These are phyloP conservation scores for Phoma sp. DNA, from an alignment of 2,329 filamentous ascomycete species.

Conservation along the genomic window DNA sequence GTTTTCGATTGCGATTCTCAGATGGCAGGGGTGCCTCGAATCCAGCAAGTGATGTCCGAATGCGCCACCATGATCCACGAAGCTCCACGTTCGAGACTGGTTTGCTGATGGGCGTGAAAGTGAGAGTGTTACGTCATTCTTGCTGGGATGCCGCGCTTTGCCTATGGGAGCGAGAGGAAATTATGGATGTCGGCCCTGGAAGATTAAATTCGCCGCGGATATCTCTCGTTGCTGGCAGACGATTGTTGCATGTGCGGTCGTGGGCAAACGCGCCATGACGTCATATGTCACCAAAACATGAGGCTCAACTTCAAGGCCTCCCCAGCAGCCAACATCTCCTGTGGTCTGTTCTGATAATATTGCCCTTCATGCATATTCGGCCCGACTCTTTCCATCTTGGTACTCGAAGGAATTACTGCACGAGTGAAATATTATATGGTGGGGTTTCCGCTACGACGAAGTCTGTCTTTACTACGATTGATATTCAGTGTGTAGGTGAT, in stretches of 20 bases:
- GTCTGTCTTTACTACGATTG: too few species aligned
- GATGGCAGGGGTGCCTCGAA: constrained; percentile 8
- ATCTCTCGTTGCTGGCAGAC: too few species aligned
- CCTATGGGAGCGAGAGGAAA: too few species aligned
- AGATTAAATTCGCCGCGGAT: constrained; percentile 2
- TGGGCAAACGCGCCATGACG: constrained; percentile 27
- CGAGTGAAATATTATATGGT: too few species aligned
- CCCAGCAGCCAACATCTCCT: background rate
- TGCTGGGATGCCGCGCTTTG: background rate
- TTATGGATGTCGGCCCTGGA: background rate
- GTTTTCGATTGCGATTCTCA: constrained; percentile 6
- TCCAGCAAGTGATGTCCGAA: constrained; percentile 4
- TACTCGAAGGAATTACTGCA: background rate
- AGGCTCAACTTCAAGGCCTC: background rate
- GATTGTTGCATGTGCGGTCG: too few species aligned
- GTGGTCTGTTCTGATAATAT: background rate
- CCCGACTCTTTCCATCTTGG: background rate
- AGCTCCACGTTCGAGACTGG: constrained; percentile 3
- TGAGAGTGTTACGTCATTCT: background rate
- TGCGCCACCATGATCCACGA: too few species aligned
- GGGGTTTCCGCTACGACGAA: too few species aligned
- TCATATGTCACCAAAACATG: constrained; percentile 8
- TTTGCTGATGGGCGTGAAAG: background rate
- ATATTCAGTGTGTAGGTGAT: too few species aligned
- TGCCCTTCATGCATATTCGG: background rate